Conservation (phyloP, 2,329 filamentous ascomycete genomes). For the Ophiostoma triangulosporum region DNA sequence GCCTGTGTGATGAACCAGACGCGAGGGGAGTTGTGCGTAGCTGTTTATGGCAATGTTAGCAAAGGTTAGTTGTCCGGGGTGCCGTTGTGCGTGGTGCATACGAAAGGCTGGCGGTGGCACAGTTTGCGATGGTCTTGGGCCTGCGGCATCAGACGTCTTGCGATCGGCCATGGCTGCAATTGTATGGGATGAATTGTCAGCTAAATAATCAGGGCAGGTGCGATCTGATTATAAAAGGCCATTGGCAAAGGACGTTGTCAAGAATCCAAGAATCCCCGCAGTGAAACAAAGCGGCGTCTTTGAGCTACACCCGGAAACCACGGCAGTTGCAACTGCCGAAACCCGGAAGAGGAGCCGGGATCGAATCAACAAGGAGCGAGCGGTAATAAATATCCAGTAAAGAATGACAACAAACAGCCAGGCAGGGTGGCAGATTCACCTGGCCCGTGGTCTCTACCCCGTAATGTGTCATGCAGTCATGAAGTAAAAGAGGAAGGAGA, state of each 20-base stretch:
- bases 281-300: too few species aligned
- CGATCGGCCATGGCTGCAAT: conserved; percentile 28
- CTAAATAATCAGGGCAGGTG: too few species aligned
- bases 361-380: not conserved
- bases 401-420: not conserved
- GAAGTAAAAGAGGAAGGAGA: not conserved
- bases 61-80: not conserved
- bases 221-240: too few species aligned
- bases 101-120: conserved; percentile 38
- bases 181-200: not conserved
- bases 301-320: too few species aligned
- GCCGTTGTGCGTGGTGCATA: conserved; percentile 13
- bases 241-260: not conserved
- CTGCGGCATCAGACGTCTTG: conserved; percentile 30
- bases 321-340: conserved; percentile 11
- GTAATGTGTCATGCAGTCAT: not conserved
- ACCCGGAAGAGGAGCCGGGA: not conserved
- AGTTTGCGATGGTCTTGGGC: conserved; percentile 29
- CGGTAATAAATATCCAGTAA: not conserved
- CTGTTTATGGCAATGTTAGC: too few species aligned
- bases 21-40: conserved; percentile 60
- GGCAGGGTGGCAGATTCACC: too few species aligned
- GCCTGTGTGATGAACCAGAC: conserved; percentile 89
- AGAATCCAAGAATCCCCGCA: not conserved
- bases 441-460: too few species aligned